Evolutionary conservation across 495 filamentous ascomycete genomes (phyloP), one percentile per base, ranked within the genome.

Genomic region (Aspergillus steynii): DNA sequence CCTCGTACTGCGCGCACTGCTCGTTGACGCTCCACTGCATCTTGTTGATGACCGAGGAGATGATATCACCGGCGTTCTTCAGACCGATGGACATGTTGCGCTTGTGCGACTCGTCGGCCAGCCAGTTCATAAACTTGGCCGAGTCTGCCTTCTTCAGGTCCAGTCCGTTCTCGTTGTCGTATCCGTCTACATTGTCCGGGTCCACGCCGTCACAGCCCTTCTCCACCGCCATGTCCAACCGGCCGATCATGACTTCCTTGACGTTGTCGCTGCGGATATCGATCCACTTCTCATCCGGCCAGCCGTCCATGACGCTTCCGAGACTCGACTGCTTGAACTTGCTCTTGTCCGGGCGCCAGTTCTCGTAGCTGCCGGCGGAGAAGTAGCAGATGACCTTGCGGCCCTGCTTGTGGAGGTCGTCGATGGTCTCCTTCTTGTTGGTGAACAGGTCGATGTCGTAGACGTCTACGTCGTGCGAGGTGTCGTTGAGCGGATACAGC

Each of bases 371-470:
- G 5, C 89, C 89, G 1, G 87, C 89, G 10, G 82, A 85, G 75
- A 90, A 91, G 69, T 91, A 92, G 77, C 89, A 92, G 59, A 91
- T 88, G 29, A 90, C 83, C 50, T 80, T 86, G 57, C 83, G 77
- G 12, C 74, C 76, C 31, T 71, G 59, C 4, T 37, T 47, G 48
- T 88, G 83, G 1, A 89, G 74, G 0, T 68, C 60, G 4, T 71
- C 58, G 58, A 88, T 85, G 3, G 68, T 77, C 20, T 71, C 63
- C 5, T 68, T 68, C 27, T 68, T 48, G 55, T 82, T 88, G 54
- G 76, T 70, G 74, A 86, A 86, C 4, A 89, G 77, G 58, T 89
- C 86, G 55, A 88, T 83, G 71, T 88, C 85, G 72, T 82, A 88
- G 60, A 88, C 73, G 3, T 73, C 52, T 0, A 80, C 82, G 50